Base-by-base conservation (phyloP, 2,329 filamentous ascomycete species). In the Colletotrichum eleusines region DNA sequence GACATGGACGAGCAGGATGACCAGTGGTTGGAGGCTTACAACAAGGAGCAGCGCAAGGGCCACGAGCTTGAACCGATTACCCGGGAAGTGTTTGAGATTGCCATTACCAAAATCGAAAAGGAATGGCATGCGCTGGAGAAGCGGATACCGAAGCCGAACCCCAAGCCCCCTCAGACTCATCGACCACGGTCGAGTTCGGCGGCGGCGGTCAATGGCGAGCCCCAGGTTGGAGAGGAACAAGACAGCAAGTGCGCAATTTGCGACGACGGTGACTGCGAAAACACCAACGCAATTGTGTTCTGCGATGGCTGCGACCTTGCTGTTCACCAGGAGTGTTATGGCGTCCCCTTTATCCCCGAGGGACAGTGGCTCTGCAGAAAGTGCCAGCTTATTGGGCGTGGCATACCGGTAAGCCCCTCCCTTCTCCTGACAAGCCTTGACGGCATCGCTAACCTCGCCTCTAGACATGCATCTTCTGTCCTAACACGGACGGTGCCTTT, bases 1-100 rank as follows among this genome's bases (percentile, higher is more conserved):
- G 96, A 99, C 80, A 99, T 99, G 96, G 96, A 99, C 78, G 96
- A 99, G 81, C 96, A 99, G 78, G 96, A 99, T 79, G 94, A 97
- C 75, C 94, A 95, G 83, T 99, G 96, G 96, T 85, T 99, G 33
- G 92, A 96, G 75, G 89, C 90, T 48, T 90, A 95, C 78, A 99
- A 99, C 76, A 83, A 85, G 16, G 90, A 92, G 76, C 69, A 70
- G 11, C 90, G 96, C 69, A 93, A 91, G 78, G 87, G 88, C 31
- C 89, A 92, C 74, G 90, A 91, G 55, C 89, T 94, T 28, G 94
- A 97, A 75, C 86, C 90, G 2, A 96, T 99, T 76, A 97, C 95
- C 59, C 93, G 95, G 26, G 95, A 97, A 73, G 90, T 98, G 61
- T 98, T 99, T 77, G 96, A 99, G 80, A 97, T 98, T 73, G 97